A percentile compares a stretch with the other conserved stretches of the same genome.
Evolutionary conservation across 2,329 filamentous ascomycete genomes (phyloP).

Genomic region (Epichloe glyceriae): DNA sequence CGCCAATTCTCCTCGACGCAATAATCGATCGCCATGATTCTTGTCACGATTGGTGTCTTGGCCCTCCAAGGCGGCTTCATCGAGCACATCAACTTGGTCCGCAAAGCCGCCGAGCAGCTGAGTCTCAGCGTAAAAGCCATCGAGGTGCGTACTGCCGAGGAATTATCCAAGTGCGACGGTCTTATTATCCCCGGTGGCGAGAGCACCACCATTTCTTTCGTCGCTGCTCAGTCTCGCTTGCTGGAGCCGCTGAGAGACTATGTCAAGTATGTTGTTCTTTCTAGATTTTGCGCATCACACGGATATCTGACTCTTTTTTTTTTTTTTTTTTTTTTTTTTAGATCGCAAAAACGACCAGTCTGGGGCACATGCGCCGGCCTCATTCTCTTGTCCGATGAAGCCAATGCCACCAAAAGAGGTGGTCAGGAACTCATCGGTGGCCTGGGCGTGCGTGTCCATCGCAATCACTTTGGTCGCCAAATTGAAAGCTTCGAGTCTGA

Average conservation of each 20-base stretch:
- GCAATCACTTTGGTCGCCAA: slow-evolving; percentile 92
- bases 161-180: slow-evolving; percentile 64
- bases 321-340: neutral
- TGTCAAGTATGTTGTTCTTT: slow-evolving; percentile 55
- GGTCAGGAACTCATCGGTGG: slow-evolving; percentile 91
- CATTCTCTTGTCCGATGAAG: slow-evolving; percentile 78
- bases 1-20: no score
- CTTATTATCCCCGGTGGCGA: slow-evolving; percentile 89
- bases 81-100: slow-evolving; percentile 71
- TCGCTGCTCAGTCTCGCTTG: slow-evolving; percentile 68
- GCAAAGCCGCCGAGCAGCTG: slow-evolving; percentile 48
- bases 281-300: no score
- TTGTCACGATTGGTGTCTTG: slow-evolving; percentile 46
- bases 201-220: slow-evolving; percentile 83
- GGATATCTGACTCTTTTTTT: neutral
- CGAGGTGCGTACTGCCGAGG: slow-evolving; percentile 63
- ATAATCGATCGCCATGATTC: slow-evolving; percentile 12
- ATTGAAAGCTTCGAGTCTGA: slow-evolving; percentile 78
- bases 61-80: slow-evolving; percentile 86
- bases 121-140: slow-evolving; percentile 45
- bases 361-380: slow-evolving; percentile 97
- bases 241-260: slow-evolving; percentile 78
- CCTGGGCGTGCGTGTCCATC: slow-evolving; percentile 76
- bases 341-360: slow-evolving; percentile 59
- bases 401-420: slow-evolving; percentile 77